phyloP scores from a whole-genome alignment of 441 rosid genomes.

The Lepidium campestre region DNA sequence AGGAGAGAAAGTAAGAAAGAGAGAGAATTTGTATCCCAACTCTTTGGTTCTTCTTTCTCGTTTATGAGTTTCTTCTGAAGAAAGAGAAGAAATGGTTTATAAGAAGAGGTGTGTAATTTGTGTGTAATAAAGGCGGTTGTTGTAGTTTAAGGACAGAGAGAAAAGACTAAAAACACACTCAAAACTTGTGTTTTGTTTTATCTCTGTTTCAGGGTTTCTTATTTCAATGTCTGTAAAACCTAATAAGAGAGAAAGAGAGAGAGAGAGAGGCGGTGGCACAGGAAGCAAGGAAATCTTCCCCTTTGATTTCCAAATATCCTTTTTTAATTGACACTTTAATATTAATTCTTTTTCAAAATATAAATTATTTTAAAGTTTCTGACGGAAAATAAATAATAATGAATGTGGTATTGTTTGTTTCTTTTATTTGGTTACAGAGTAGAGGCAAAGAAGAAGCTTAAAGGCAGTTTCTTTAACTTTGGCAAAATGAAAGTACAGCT shows the following conservation, averaged over 20 bases:
- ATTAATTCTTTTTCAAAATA: neutral
- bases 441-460: constrained; percentile 16
- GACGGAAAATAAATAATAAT: no score
- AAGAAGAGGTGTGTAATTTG: neutral
- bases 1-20: neutral
- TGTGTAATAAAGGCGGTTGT: constrained; percentile 38
- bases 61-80: neutral
- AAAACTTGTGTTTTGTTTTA: constrained; percentile 26
- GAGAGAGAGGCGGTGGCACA: constrained; percentile 28
- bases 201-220: constrained; percentile 28
- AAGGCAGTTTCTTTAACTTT: constrained; percentile 21
- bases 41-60: constrained; percentile 8
- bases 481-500: constrained; percentile 16
- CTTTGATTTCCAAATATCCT: constrained; percentile 27
- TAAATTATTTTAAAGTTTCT: neutral
- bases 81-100: constrained; percentile 15
- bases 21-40: neutral
- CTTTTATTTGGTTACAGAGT: neutral
- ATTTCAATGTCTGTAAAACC: constrained; percentile 20
- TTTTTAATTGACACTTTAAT: neutral
- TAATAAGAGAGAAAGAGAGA: constrained; percentile 24
- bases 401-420: neutral
- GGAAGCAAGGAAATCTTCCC: constrained; percentile 20
- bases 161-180: constrained; percentile 33
- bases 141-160: constrained; percentile 19